Conservation (phyloP, 2,329 filamentous ascomycete genomes). For the Pleoardoris graminearum region DNA sequence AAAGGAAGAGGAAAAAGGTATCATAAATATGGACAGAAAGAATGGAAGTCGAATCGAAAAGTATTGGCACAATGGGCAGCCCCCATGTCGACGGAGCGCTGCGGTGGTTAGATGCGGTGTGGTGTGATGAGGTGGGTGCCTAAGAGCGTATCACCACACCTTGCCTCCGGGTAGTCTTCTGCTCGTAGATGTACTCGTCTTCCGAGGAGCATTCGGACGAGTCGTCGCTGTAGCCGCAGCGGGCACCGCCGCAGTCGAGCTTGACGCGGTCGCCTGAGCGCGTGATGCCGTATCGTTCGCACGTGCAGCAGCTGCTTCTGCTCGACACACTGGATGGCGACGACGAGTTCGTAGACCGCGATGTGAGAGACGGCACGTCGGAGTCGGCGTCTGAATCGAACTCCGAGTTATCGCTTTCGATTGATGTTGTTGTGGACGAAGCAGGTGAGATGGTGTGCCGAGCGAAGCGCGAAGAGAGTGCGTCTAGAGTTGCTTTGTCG, state of each 20-base stretch:
- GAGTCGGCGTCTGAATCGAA: slow-evolving; percentile 66
- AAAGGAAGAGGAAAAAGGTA: slow-evolving; percentile 10
- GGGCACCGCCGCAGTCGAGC: slow-evolving; percentile 88
- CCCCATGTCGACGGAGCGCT: too few relatives aligned
- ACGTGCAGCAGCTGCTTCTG: slow-evolving; percentile 70
- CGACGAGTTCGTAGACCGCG: slow-evolving; percentile 68
- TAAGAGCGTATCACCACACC: slow-evolving; percentile 50
- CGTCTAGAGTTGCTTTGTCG: slow-evolving; percentile 73
- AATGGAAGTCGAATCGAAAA: slow-evolving; percentile 13
- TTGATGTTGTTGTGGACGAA: slow-evolving; percentile 67
- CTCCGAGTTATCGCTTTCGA: slow-evolving; percentile 56
- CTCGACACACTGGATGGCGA: slow-evolving; percentile 69
- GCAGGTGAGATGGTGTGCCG: slow-evolving; percentile 71
- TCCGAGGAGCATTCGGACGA: slow-evolving; percentile 71
- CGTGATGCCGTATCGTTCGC: slow-evolving; percentile 96
- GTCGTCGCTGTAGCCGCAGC: slow-evolving; percentile 80
- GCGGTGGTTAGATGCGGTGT: neutral
- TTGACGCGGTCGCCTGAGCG: slow-evolving; percentile 90
- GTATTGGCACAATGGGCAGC: neutral
- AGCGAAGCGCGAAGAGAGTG: slow-evolving; percentile 76
- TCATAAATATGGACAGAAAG: slow-evolving; percentile 20
- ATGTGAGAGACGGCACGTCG: slow-evolving; percentile 71
- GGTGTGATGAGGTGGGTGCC: slow-evolving; percentile 17
- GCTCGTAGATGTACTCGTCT: slow-evolving; percentile 60
- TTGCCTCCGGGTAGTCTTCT: slow-evolving; percentile 53